Percentiles rank a stretch among this genome's conserved stretches.
These are phyloP conservation scores for Ganoderma lingzhi DNA, from an alignment of 1,284 basidiomycete species.

Conservation along the genomic window DNA sequence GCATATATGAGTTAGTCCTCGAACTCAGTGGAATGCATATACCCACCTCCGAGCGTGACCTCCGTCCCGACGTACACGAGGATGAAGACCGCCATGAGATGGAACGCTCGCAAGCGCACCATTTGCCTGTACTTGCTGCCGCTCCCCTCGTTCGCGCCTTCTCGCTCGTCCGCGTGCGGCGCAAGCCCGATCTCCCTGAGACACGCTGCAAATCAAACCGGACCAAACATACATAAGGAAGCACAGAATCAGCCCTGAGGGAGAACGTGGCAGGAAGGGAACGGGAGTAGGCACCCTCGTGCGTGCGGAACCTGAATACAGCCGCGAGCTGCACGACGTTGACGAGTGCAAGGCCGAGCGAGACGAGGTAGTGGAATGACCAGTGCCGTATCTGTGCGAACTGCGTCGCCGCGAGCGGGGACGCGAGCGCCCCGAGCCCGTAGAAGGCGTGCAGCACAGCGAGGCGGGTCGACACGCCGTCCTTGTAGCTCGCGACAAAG, in stretches of 20 bases:
- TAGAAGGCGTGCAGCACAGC: conserved; percentile 64
- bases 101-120: conserved; percentile 46
- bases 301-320: conserved; percentile 36
- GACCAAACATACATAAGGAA: neutral
- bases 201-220: conserved; percentile 36
- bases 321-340: conserved; percentile 52
- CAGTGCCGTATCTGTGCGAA: conserved; percentile 59
- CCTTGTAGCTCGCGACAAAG: conserved; percentile 57
- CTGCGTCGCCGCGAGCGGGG: conserved; percentile 71
- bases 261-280: neutral
- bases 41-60: conserved; percentile 53
- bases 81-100: conserved; percentile 53
- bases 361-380: conserved; percentile 73
- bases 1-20: too few relatives aligned
- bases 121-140: conserved; percentile 50
- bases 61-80: conserved; percentile 57
- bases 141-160: conserved; percentile 29
- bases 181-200: conserved; percentile 45
- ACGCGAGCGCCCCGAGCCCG: conserved; percentile 65
- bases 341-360: conserved; percentile 60
- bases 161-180: conserved; percentile 27
- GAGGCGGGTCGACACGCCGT: conserved; percentile 61
- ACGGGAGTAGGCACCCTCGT: neutral
- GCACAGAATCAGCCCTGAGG: too few relatives aligned
- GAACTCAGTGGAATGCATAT: neutral